Evolutionary conservation across 805 yeast species (phyloP).

Genomic region (Blastobotrys parvus): DNA sequence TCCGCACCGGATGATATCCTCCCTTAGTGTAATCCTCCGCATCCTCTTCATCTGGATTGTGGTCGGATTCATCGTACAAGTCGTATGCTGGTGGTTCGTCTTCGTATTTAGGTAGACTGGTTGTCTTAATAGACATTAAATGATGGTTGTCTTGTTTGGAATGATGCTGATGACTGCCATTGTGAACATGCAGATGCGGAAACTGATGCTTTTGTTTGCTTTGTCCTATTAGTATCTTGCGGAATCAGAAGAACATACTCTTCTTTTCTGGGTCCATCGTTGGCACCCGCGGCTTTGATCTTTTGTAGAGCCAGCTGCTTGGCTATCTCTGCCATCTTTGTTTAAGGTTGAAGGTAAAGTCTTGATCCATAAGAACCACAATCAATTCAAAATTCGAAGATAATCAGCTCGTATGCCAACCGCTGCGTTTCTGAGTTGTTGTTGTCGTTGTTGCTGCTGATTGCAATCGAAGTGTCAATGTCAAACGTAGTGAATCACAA

Average conservation of each 20-base stretch:
- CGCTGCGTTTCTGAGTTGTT: too few species aligned
- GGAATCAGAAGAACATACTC: background rate
- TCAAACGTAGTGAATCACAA: too few species aligned
- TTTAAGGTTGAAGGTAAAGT: too few species aligned
- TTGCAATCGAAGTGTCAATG: too few species aligned
- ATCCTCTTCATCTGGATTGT: conserved; percentile 60
- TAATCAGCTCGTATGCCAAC: too few species aligned
- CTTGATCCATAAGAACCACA: too few species aligned
- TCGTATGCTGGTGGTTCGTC: conserved; percentile 3
- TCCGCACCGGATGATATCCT: conserved; percentile 90
- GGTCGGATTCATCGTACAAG: conserved; percentile 8
- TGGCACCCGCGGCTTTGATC: background rate
- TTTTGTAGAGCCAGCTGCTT: conserved; percentile 1
- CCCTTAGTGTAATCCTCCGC: conserved; percentile 79
- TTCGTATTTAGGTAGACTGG: background rate
- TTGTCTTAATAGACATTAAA: background rate
- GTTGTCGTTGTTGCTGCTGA: too few species aligned
- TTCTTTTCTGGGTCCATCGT: background rate
- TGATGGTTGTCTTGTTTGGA: conserved; percentile 3
- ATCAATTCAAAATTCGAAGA: too few species aligned
- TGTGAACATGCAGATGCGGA: background rate
- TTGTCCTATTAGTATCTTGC: too few species aligned
- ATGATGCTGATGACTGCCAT: conserved; percentile 1
- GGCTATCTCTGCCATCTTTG: conserved; percentile 1
- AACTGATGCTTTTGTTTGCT: background rate